phyloP scores from a whole-genome alignment of 257 asterid species.

The Scutellaria barbata region DNA sequence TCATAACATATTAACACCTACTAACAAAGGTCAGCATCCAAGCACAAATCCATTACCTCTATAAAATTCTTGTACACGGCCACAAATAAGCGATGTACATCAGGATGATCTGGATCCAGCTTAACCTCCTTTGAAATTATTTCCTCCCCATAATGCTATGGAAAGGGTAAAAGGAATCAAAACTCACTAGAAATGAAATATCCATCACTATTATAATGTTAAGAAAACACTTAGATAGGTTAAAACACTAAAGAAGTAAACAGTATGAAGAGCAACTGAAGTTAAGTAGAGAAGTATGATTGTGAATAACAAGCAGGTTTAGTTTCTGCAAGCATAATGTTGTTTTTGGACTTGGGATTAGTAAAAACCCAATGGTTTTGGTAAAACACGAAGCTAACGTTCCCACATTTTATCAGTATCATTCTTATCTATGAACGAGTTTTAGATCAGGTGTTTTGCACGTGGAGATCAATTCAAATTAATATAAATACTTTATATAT shows the following conservation, averaged over 20 bases:
- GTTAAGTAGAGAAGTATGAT: neutral
- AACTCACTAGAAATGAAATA: neutral
- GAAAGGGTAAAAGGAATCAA: constrained; percentile 3
- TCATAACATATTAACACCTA: neutral
- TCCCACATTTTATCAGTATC: neutral
- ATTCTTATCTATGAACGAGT: neutral
- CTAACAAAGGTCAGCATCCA: neutral
- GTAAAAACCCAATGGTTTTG: neutral
- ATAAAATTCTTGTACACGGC: constrained; percentile 34
- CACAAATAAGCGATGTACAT: constrained; percentile 31
- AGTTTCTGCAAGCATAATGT: neutral
- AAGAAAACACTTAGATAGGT: neutral
- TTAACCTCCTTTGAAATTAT: constrained; percentile 33
- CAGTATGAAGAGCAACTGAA: constrained; percentile 8
- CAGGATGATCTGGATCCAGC: constrained; percentile 38
- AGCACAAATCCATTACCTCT: constrained; percentile 33
- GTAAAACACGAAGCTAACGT: neutral
- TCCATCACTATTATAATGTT: neutral
- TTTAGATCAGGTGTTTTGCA: no score
- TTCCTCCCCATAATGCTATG: constrained; percentile 34
- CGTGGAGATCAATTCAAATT: no score
- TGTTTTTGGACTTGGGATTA: neutral
- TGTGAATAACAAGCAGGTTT: neutral
- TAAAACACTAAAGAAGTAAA: neutral
- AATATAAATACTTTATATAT: no score